Base-by-base conservation (phyloP, 2,329 filamentous ascomycete species). In the Trichophyton rubrum region DNA sequence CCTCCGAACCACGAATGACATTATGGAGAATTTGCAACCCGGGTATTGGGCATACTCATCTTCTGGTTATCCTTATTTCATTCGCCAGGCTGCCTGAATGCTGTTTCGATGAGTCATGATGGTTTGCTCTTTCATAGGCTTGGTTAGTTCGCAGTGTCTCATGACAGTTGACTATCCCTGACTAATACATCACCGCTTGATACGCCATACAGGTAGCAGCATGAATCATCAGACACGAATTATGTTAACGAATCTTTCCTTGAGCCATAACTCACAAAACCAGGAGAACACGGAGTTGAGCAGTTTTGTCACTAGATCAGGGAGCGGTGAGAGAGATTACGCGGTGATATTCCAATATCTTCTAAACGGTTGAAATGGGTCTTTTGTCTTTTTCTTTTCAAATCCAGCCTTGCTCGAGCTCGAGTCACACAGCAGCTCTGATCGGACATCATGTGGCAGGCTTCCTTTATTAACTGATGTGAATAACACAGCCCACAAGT, bases 1-100 rank as follows among this genome's bases (percentile, higher is more conserved):
- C 20, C 61, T 73, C 58, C 68, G 69, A 55, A 70, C 69, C n/a
- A 62, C 62, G 22, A 67, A 62, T 40, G 67, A 70, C 15, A 71
- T 71, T 51, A 65, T 66, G 53, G 66, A 68, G 13, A 64, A 66
- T 27, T 64, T 67, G 40, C 66, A 68, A 56, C 70, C 70, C 7
- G 71, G 71, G 5, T 57, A 63, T 6, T 72, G 70, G 71, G 27
- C 56, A 33, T 59, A 63, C 45, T 56, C 58, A 3, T 35, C 47
- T 13, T 56, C 41, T 5, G 62, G 62, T n/a, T 63, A 45, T 35
- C 60, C 60, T 33, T 63, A 63, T 33, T 63, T 58, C 35, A 47
- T 63, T 55, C 62, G 62, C 6, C 60, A 63, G 6, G 33, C 49
- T n/a, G 20, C 55, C 55, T 43, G 20, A 24, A 24, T 35, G 24